Evolutionary conservation across 208 protist genomes (phyloP), one percentile per base, ranked within the genome.

Genomic region (Leptomonas pyrrhocoris): DNA sequence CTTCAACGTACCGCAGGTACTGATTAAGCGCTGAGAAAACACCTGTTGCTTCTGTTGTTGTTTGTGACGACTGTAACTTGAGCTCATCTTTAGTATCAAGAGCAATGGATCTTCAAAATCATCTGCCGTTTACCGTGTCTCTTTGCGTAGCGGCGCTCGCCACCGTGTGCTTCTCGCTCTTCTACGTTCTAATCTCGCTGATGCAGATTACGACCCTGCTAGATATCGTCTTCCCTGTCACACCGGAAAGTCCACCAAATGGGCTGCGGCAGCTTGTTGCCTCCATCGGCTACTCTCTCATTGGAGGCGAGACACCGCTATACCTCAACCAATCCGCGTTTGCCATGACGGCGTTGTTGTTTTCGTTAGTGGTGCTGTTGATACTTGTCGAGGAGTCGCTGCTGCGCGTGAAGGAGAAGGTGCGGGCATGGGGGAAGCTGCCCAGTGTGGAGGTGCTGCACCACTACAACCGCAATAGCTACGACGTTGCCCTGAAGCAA

Each of bases 401-500:
- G 16, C 51, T 81, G 9, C 46, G 42, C 16, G 54, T 86, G 12
- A 82, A 76, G 30, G 68, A 88, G 23, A 54, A 56, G 25, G 27
- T 92, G 43, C 70, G 83, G 18, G 25, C 58, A 34, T 77, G 79
- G 55, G 80, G 79, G 6, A 83, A 82, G 46, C 69, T 86, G 31
- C 89, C 89, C 11, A 67, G 74, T 16, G 31, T 69, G 9, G 71
- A 88, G 34, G 77, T 90, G 40, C 57, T 94, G 19, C 65, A 80
- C 23, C 74, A 88, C 67, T 84, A 90, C 74, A 94, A 94, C 65
- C 31, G 48, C 38, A 84, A 85, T 49, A 84, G 67, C 58, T 93
- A 93, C 74, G 77, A 84, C 18, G 62, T 50, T 18, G 80, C 80
- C 15, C 7, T 81, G 16, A 82, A 68, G 1, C 31, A 58, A 7